Evolutionary conservation across 2,329 filamentous ascomycete genomes (phyloP), one percentile per base, ranked within the genome.

Genomic region (Diaporthe amygdali): DNA sequence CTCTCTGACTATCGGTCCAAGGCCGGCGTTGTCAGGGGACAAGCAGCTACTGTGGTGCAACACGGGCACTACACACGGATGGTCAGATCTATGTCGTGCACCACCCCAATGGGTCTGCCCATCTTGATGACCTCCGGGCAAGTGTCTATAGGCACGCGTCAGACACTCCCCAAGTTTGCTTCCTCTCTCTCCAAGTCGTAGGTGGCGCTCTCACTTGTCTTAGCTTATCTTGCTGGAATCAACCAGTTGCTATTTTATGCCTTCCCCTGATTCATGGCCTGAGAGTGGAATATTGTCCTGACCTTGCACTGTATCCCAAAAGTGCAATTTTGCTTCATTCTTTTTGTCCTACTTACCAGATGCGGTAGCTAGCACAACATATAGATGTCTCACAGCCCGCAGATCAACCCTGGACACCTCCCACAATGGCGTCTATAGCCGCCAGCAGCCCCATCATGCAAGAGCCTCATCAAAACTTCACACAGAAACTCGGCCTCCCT

Each of bases 401-500:
- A 32, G n/a, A n/a, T 37, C 22, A 69, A 17, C 54, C 52, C 41
- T 56, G 32, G 22, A 14, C 20, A 39, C 10, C 54, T 37, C 17
- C n/a, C 44, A 51, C 47, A 10, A 69, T 69, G 67, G 54, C 54
- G 41, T 49, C 67, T 30, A 49, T 27, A 20, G 22, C 30, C 17
- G 47, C 25, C 22, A n/a, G 8, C 41, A 39, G 10, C 15, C 27
- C 54, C 32, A 25, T 3, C 51, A 37, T 47, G 54, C 32, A 51
- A n/a, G 52, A 25, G 12, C 22, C 41, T 20, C 22, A 32, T 32
- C 54, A 70, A 30, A 46, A 39, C 17, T 39, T 63, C 8, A 49
- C 41, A 67, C 51, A 47, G 61, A 71, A 71, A 37, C 69, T 74
- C 67, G 70, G 69, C 37, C 77, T 82, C 15, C 83, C 83, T 5